Percentiles rank a stretch among this genome's conserved stretches.
Evolutionary conservation across 192 early-diverging fungal species (phyloP).

Genomic region (Coemansia guatemalensis): DNA sequence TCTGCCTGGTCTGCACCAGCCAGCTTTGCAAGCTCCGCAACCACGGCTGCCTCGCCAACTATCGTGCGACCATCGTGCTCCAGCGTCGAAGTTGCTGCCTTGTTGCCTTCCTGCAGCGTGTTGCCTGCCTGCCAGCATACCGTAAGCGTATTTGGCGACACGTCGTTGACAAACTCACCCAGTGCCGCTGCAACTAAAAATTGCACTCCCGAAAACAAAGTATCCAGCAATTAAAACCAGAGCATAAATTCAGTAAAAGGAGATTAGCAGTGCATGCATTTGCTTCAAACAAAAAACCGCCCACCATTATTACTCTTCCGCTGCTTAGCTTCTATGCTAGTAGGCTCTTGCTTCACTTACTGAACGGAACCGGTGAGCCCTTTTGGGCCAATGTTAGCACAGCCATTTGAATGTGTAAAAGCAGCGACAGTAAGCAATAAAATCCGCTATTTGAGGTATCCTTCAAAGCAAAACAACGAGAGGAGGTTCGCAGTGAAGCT

Average conservation of each 20-base stretch:
- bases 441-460: background rate
- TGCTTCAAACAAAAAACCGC: background rate
- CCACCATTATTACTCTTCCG: too few relatives aligned
- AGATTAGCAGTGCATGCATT: background rate
- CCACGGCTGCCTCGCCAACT: slow-evolving; percentile 15
- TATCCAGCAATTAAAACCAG: background rate
- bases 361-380: slow-evolving; percentile 55
- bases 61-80: background rate
- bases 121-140: slow-evolving; percentile 57
- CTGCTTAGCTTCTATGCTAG: too few relatives aligned
- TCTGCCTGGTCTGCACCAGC: background rate
- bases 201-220: too few relatives aligned
- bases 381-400: slow-evolving; percentile 61
- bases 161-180: slow-evolving; percentile 53
- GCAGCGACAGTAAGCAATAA: background rate
- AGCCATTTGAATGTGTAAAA: slow-evolving; percentile 51
- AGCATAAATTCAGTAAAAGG: background rate
- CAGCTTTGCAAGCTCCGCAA: slow-evolving; percentile 10
- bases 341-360: slow-evolving; percentile 25
- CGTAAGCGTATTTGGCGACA: slow-evolving; percentile 16
- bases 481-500: background rate
- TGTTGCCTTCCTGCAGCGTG: slow-evolving; percentile 41
- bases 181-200: slow-evolving; percentile 53
- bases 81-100: slow-evolving; percentile 42
- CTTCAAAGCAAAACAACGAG: background rate